These are phyloP conservation scores for Steccherinum ochraceum DNA, from an alignment of 768 basidiomycete species.

Conservation along the genomic window DNA sequence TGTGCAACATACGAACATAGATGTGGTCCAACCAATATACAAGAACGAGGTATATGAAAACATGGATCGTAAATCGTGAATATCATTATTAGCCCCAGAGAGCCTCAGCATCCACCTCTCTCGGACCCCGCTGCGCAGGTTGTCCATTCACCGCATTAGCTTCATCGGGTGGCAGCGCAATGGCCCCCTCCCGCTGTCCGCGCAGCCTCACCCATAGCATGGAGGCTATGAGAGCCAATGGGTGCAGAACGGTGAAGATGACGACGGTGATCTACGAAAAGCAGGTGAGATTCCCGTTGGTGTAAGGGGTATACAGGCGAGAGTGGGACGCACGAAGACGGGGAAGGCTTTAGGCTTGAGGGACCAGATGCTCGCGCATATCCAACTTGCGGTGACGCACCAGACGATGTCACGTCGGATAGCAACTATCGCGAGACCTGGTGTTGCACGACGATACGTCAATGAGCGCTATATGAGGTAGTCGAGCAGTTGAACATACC, in stretches of 20 bases:
- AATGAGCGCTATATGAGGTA: too few species aligned
- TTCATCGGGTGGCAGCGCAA: constrained; percentile 39
- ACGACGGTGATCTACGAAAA: constrained; percentile 47
- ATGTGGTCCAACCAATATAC: too few species aligned
- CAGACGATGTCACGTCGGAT: constrained; percentile 66
- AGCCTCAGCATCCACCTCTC: constrained; percentile 38
- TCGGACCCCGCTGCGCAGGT: constrained; percentile 20
- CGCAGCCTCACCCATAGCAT: constrained; percentile 31
- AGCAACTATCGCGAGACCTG: constrained; percentile 49
- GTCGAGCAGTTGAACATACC: constrained; percentile 13
- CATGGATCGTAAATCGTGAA: too few species aligned
- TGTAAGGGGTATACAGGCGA: too few species aligned
- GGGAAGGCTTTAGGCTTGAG: constrained; percentile 54
- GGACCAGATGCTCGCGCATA: constrained; percentile 59
- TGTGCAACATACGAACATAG: too few species aligned
- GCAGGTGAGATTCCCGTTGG: neutral
- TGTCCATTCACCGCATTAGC: neutral
- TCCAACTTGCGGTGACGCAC: constrained; percentile 71
- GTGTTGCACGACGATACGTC: too few species aligned
- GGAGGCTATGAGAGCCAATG: constrained; percentile 47
- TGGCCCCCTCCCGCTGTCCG: constrained; percentile 24
- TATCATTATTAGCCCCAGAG: constrained; percentile 32
- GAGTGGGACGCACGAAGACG: constrained; percentile 47
- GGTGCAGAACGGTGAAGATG: constrained; percentile 61
- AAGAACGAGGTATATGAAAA: too few species aligned